Evolutionary conservation across 768 basidiomycete species (phyloP).

Genomic region (Lactifluus subvellereus): DNA sequence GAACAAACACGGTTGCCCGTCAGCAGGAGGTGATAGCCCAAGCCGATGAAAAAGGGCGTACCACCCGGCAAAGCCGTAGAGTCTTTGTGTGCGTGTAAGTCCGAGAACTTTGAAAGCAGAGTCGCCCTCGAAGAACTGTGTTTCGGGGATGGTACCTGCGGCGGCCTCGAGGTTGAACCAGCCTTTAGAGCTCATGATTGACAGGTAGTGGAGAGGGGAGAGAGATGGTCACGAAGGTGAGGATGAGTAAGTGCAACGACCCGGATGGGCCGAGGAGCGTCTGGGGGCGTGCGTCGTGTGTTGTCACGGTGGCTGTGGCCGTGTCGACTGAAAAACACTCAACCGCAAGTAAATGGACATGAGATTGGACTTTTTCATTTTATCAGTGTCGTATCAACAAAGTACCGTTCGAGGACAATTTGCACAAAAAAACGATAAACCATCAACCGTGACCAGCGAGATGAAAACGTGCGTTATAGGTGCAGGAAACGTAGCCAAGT

Average conservation of each 20-base stretch:
- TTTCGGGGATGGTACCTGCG: constrained; percentile 59
- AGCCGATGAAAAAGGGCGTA: constrained; percentile 32
- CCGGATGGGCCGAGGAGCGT: too few species aligned
- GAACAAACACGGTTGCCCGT: background rate
- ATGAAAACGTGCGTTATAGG: constrained; percentile 9
- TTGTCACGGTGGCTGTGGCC: background rate
- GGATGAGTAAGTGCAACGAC: background rate
- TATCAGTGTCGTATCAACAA: background rate
- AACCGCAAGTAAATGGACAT: background rate
- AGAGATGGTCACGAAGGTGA: constrained; percentile 2
- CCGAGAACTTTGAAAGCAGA: constrained; percentile 80
- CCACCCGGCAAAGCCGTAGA: constrained; percentile 88
- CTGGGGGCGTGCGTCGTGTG: too few species aligned
- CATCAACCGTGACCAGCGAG: constrained; percentile 23
- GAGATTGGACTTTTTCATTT: background rate
- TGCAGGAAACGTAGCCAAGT: constrained; percentile 9
- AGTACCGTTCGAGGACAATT: background rate
- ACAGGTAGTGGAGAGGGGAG: background rate
- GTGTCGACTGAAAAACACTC: background rate
- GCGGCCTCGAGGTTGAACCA: constrained; percentile 84
- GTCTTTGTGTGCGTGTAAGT: constrained; percentile 68
- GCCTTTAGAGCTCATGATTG: constrained; percentile 56
- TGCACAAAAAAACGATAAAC: constrained; percentile 7
- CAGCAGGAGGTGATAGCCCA: background rate
- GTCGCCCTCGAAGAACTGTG: constrained; percentile 82